Percentiles rank a stretch among this genome's conserved stretches.
These are phyloP conservation scores for Pseudomassariella vexata DNA, from an alignment of 2,329 filamentous ascomycete genomes.

Conservation along the genomic window DNA sequence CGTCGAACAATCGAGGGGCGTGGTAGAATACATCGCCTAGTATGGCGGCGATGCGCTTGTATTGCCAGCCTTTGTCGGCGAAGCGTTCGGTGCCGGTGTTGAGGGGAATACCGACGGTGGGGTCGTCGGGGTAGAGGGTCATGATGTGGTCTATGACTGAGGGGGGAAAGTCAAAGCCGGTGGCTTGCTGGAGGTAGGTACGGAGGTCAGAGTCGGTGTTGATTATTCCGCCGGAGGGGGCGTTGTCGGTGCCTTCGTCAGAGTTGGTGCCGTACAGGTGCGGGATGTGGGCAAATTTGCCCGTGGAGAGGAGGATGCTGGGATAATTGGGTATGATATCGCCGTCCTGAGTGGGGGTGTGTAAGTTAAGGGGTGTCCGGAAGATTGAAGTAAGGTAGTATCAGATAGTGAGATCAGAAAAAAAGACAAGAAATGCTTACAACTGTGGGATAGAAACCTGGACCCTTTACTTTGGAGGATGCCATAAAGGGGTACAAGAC, in stretches of 20 bases:
- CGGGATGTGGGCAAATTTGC: conserved; percentile 58
- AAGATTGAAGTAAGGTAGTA: too few relatives aligned
- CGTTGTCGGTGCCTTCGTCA: conserved; percentile 50
- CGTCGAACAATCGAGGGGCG: conserved; percentile 47
- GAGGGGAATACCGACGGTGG: conserved; percentile 40
- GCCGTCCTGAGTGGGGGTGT: conserved; percentile 45
- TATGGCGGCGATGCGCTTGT: conserved; percentile 48
- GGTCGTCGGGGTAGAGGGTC: conserved; percentile 44
- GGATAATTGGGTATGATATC: conserved; percentile 49
- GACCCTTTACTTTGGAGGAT: conserved; percentile 23
- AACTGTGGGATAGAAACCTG: conserved; percentile 22
- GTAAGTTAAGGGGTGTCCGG: too few relatives aligned
- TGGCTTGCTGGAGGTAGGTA: conserved; percentile 12
- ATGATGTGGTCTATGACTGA: conserved; percentile 29
- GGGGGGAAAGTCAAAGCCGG: conserved; percentile 16
- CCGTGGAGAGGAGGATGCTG: conserved; percentile 46
- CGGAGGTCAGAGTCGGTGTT: conserved; percentile 18
- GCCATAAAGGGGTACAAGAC: conserved; percentile 37
- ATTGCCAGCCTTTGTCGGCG: conserved; percentile 36
- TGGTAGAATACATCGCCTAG: conserved; percentile 50
- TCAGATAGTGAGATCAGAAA: too few relatives aligned
- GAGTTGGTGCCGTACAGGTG: conserved; percentile 59
- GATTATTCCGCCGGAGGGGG: conserved; percentile 13
- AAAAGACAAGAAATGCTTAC: conserved; percentile 28
- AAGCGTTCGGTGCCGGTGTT: conserved; percentile 27